Conservation (phyloP, 2,329 filamentous ascomycete genomes). For the Xylariaceae sp. region DNA sequence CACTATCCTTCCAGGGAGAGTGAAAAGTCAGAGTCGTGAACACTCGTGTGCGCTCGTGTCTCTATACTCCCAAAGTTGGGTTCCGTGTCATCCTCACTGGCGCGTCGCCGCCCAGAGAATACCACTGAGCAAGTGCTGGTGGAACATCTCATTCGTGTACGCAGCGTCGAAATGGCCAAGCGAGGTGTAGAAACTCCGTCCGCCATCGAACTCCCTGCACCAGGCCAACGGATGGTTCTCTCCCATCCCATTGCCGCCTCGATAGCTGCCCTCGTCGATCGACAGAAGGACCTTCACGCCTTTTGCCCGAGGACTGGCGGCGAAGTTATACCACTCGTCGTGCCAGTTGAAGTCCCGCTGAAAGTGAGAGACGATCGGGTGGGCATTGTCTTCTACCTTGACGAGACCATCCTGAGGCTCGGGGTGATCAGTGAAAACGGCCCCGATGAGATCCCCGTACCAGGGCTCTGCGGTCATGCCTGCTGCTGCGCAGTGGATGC, state of each 20-base stretch:
- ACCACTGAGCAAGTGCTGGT: conserved; percentile 19
- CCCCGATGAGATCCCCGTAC: conserved; percentile 36
- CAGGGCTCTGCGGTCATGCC: conserved; percentile 30
- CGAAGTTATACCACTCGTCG: conserved; percentile 42
- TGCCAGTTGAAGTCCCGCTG: conserved; percentile 25
- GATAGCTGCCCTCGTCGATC: conserved; percentile 31
- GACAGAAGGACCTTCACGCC: conserved; percentile 30
- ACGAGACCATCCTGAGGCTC: conserved; percentile 31
- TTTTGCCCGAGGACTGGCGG: conserved; percentile 23
- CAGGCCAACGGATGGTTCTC: conserved; percentile 35
- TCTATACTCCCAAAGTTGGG: no score
- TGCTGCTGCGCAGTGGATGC: conserved; percentile 34
- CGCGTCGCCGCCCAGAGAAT: conserved; percentile 5
- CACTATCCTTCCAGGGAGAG: no score
- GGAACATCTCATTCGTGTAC: conserved; percentile 29
- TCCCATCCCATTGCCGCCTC: conserved; percentile 30
- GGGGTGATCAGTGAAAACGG: conserved; percentile 34
- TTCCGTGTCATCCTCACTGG: not conserved
- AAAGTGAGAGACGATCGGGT: conserved; percentile 25
- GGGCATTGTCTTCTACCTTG: conserved; percentile 22
- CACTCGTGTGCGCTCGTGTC: no score
- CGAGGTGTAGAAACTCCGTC: conserved; percentile 33
- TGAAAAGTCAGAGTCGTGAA: no score
- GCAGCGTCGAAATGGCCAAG: conserved; percentile 33
- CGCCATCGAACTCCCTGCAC: conserved; percentile 35